Percentiles rank a stretch among this genome's conserved stretches.
phyloP scores from a whole-genome alignment of 352 stramenopile species.

The Pythium apleroticum region DNA sequence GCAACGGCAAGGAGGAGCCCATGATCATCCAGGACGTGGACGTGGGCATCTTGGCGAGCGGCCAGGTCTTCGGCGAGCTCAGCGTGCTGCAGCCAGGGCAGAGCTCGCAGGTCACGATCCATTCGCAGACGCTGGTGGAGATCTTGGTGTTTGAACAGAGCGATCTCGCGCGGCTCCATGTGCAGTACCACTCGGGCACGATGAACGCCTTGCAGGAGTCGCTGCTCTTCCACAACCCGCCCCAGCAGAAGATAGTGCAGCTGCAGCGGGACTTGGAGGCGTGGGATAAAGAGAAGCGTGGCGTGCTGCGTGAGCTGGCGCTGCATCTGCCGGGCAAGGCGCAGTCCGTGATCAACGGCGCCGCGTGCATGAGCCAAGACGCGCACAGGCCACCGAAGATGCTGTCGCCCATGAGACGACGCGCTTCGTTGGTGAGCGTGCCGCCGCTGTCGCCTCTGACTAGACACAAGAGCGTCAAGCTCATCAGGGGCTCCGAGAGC shows the following conservation, averaged over 20 bases:
- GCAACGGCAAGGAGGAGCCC: constrained; percentile 18
- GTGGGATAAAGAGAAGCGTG: constrained; percentile 54
- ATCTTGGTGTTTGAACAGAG: constrained; percentile 56
- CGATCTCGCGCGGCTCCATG: constrained; percentile 49
- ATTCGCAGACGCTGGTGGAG: constrained; percentile 62
- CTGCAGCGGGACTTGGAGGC: constrained; percentile 44
- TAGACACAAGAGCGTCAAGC: constrained; percentile 8
- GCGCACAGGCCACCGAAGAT: background rate
- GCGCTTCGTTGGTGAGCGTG: constrained; percentile 13
- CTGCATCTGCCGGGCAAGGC: constrained; percentile 27
- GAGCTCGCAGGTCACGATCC: constrained; percentile 58
- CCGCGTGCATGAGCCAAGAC: background rate
- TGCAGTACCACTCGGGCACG: constrained; percentile 71
- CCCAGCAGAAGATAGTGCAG: constrained; percentile 72
- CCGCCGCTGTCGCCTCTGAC: constrained; percentile 11
- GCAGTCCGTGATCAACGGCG: constrained; percentile 13
- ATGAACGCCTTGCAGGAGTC: constrained; percentile 81
- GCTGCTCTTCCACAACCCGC: constrained; percentile 77
- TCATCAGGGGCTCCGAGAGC: constrained; percentile 3
- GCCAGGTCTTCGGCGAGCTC: constrained; percentile 71
- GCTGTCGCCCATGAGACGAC: constrained; percentile 9
- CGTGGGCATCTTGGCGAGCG: constrained; percentile 60
- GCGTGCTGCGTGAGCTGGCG: constrained; percentile 48
- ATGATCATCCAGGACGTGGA: constrained; percentile 43
- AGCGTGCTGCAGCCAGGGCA: constrained; percentile 69